Conservation (phyloP, 345 rosid genomes). For the Bruguiera sexangula region DNA sequence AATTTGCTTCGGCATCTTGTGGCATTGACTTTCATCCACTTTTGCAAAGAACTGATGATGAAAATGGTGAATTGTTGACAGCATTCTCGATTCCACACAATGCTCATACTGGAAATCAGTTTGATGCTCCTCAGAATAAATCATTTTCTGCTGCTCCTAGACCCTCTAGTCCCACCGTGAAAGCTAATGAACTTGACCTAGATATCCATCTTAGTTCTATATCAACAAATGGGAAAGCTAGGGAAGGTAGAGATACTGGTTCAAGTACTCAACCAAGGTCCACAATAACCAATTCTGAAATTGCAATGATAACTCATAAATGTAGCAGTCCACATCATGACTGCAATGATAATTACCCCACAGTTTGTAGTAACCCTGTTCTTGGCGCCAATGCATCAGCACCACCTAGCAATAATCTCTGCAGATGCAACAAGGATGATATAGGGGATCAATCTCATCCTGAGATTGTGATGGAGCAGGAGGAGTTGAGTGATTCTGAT, state of each 20-base stretch:
- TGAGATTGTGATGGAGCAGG: constrained; percentile 95
- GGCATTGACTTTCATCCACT: constrained; percentile 87
- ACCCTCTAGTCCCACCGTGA: constrained; percentile 36
- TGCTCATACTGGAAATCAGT: constrained; percentile 33
- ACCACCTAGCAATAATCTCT: constrained; percentile 25
- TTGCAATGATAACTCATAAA: constrained; percentile 24
- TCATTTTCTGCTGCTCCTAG: constrained; percentile 25
- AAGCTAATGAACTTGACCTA: constrained; percentile 53
- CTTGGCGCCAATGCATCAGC: constrained; percentile 32
- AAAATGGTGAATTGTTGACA: constrained; percentile 24
- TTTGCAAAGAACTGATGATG: constrained; percentile 58
- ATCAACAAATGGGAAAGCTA: constrained; percentile 37
- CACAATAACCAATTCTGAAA: constrained; percentile 17
- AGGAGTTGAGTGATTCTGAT: constrained; percentile 95
- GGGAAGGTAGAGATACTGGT: constrained; percentile 31
- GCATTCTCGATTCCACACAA: constrained; percentile 28
- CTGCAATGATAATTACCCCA: constrained; percentile 21
- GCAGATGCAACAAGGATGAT: constrained; percentile 37
- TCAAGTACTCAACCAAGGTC: constrained; percentile 21
- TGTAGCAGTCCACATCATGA: constrained; percentile 13
- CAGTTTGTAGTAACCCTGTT: constrained; percentile 15
- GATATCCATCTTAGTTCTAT: constrained; percentile 70
- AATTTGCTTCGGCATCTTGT: constrained; percentile 37
- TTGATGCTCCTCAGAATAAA: constrained; percentile 32
- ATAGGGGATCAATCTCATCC: constrained; percentile 55